Conservation (phyloP, 2,329 filamentous ascomycete species). For the Xylariomycetidae sp. region DNA sequence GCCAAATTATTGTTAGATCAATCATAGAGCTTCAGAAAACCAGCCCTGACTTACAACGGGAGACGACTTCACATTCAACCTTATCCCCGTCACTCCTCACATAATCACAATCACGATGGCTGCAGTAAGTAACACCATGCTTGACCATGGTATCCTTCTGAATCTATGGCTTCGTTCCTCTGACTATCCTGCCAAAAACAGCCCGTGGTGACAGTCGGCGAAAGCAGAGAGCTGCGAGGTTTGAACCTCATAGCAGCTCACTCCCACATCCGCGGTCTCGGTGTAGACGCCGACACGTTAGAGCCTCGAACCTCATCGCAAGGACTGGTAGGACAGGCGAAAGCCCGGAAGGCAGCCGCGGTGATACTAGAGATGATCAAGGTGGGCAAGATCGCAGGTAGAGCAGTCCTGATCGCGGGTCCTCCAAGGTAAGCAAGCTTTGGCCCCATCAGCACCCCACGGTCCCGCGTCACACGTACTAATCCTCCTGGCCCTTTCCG, state of each 20-base stretch:
- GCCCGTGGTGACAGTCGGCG: constrained; percentile 75
- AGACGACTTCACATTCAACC: constrained; percentile 2
- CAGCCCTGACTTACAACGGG: too few relatives aligned
- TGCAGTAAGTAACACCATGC: constrained; percentile 38
- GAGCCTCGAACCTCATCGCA: constrained; percentile 83
- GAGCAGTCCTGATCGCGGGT: constrained; percentile 89
- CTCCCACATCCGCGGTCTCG: constrained; percentile 94
- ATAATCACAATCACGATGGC: constrained; percentile 46
- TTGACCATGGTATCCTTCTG: too few relatives aligned
- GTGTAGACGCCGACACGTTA: constrained; percentile 85
- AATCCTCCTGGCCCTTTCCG: too few relatives aligned
- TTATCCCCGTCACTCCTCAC: constrained; percentile 1
- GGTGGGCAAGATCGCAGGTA: constrained; percentile 95
- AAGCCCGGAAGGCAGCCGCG: constrained; percentile 92
- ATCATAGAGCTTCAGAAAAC: too few relatives aligned
- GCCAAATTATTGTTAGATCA: too few relatives aligned
- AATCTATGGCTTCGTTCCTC: too few relatives aligned
- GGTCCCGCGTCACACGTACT: too few relatives aligned
- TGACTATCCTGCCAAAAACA: too few relatives aligned
- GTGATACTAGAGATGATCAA: constrained; percentile 99
- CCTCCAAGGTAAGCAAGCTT: constrained; percentile 65
- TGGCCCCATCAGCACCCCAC: too few relatives aligned
- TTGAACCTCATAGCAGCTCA: constrained; percentile 97
- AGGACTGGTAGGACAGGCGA: constrained; percentile 92
- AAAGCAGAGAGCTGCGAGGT: constrained; percentile 91